Evolutionary conservation across 2,329 filamentous ascomycete species (phyloP), one percentile per base, ranked within the genome.

Genomic region (Paraconiothyrium sp.): DNA sequence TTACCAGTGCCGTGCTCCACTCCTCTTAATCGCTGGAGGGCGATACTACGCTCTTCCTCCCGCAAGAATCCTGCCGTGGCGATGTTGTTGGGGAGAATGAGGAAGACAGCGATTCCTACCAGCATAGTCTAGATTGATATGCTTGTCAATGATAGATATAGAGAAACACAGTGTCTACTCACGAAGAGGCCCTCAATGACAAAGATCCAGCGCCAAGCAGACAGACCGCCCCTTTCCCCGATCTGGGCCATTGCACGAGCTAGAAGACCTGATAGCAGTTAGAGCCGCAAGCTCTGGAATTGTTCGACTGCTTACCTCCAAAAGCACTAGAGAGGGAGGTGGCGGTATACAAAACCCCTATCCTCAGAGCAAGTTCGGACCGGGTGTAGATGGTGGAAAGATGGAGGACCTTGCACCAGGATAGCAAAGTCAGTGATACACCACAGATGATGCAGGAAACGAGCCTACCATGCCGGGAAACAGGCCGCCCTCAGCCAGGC

Each of bases 291-390:
- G 79, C 0, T 90, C 80, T 30, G 27, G 27, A 30, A 1, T 30
- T 30, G 27, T 30, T 30, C 27, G 27, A 30, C 27, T 30, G 27
- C 27, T 30, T 30, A 9, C 86, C 88, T 32, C 87, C 87, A 70
- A 90, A 90, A 0, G 88, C 87, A 2, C 88, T 87, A 0, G 86
- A 89, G 4, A 90, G 76, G 0, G 88, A 89, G 0, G 88, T 87
- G 1, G 87, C 87, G 0, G 88, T 89, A 71, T 90, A 91, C 69
- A 91, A 90, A 4, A 91, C 78, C 27, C 88, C 89, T 52, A 91
- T 88, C 4, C 89, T 81, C 49, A 90, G 74, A 0, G 87, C 86
- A 63, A 90, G 78, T 64, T 90, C 87, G 1, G 82, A 79, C 22
- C 87, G 80, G 20, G 82, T 85, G 67, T 90, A 89, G 63, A 91